Percentiles rank a stretch among this genome's conserved stretches.
These are phyloP conservation scores for Colletotrichum cuscutae DNA, from an alignment of 2,329 filamentous ascomycete genomes.

Conservation along the genomic window DNA sequence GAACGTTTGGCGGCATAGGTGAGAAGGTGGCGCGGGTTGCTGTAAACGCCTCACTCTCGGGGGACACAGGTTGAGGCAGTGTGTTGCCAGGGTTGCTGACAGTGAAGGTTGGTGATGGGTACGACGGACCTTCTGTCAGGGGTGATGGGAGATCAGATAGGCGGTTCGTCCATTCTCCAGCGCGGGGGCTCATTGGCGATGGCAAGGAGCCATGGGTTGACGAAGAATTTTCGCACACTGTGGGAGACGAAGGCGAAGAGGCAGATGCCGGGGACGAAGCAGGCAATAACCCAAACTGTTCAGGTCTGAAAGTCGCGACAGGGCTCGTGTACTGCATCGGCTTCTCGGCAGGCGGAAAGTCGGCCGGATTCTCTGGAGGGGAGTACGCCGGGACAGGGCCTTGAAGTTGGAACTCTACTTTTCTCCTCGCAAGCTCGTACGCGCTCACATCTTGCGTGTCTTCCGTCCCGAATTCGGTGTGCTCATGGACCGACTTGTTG, in stretches of 20 bases:
- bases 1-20: conserved; percentile 37
- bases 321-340: conserved; percentile 46
- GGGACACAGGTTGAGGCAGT: conserved; percentile 17
- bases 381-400: conserved; percentile 61
- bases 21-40: conserved; percentile 44
- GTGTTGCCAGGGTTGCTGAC: conserved; percentile 37
- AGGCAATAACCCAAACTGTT: conserved; percentile 40
- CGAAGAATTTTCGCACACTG: conserved; percentile 48
- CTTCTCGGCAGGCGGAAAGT: conserved; percentile 44
- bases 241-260: conserved; percentile 41
- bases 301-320: conserved; percentile 46
- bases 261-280: conserved; percentile 37
- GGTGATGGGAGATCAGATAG: conserved; percentile 55
- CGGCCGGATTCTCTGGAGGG: conserved; percentile 47
- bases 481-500: conserved; percentile 48
- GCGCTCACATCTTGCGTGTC: conserved; percentile 52
- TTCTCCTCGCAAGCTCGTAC: conserved; percentile 63
- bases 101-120: conserved; percentile 38
- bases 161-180: conserved; percentile 53
- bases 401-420: conserved; percentile 61
- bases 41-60: conserved; percentile 40
- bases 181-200: conserved; percentile 59
- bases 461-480: conserved; percentile 53
- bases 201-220: conserved; percentile 54
- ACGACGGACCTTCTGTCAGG: conserved; percentile 40